Conservation (phyloP, 2,329 filamentous ascomycete genomes). For the Parastagonospora avenae region DNA sequence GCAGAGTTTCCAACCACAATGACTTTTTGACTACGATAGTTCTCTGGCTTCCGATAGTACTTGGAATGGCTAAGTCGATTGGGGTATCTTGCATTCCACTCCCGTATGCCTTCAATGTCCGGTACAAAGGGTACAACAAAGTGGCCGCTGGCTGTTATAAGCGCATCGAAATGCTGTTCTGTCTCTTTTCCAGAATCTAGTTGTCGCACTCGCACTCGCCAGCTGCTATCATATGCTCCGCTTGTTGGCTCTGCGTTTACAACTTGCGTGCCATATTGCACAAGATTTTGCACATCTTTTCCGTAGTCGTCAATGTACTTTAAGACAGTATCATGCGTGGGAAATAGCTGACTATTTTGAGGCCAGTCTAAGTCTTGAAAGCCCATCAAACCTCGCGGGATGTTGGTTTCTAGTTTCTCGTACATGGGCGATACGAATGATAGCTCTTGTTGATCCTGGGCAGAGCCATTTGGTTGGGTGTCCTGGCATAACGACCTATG, state of each 20-base stretch:
- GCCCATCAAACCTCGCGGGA: constrained; percentile 79
- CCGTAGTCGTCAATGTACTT: constrained; percentile 77
- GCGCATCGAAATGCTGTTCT: constrained; percentile 59
- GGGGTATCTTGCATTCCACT: constrained; percentile 49
- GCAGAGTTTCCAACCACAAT: constrained; percentile 84
- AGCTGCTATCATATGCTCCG: constrained; percentile 44
- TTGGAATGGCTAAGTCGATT: constrained; percentile 65
- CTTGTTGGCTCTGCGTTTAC: constrained; percentile 57
- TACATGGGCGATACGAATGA: constrained; percentile 86
- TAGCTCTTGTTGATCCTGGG: constrained; percentile 46
- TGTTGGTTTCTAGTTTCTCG: constrained; percentile 81
- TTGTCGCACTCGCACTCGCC: constrained; percentile 65
- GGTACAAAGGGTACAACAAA: constrained; percentile 55
- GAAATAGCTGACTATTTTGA: constrained; percentile 71
- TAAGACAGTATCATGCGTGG: constrained; percentile 71
- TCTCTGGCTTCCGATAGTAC: constrained; percentile 70
- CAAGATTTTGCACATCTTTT: constrained; percentile 66
- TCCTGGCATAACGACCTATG: not conserved
- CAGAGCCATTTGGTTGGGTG: not conserved
- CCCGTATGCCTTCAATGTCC: constrained; percentile 46
- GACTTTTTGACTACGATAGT: constrained; percentile 71
- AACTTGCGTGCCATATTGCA: constrained; percentile 75
- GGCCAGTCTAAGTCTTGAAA: constrained; percentile 75
- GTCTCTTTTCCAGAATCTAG: constrained; percentile 51
- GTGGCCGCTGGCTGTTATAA: constrained; percentile 56